A percentile compares a stretch with the other conserved stretches of the same genome.
phyloP scores from a whole-genome alignment of 1,284 basidiomycete genomes.

The Boletus smithii region DNA sequence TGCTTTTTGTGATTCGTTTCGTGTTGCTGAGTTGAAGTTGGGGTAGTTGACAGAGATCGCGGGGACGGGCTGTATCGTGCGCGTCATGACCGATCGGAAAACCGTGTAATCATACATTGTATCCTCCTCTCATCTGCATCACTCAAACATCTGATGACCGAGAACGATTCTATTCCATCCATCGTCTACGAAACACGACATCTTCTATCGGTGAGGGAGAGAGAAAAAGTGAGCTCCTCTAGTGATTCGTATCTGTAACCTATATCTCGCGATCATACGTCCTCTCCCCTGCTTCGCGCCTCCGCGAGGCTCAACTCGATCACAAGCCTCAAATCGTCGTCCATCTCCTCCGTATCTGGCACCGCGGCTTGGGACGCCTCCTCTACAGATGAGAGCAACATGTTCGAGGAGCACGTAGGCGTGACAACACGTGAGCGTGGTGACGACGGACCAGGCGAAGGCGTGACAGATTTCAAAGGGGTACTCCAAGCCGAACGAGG shows the following conservation, averaged over 20 bases:
- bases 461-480: conserved; percentile 18
- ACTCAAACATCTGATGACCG: too few relatives aligned
- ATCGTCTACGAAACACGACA: too few relatives aligned
- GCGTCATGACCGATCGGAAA: conserved; percentile 94
- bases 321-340: conserved; percentile 52
- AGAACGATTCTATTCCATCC: too few relatives aligned
- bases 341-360: conserved; percentile 34
- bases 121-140: too few relatives aligned
- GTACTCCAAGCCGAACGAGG: conserved; percentile 30
- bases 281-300: conserved; percentile 42
- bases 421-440: conserved; percentile 13
- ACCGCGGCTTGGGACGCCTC: neutral
- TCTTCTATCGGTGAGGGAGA: too few relatives aligned
- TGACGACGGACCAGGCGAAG: conserved; percentile 15
- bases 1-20: too few relatives aligned
- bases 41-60: conserved; percentile 88
- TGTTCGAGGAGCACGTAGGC: conserved; percentile 9
- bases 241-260: neutral
- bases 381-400: conserved; percentile 15
- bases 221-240: conserved; percentile 1
- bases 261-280: conserved; percentile 12
- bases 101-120: too few relatives aligned
- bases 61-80: conserved; percentile 94
- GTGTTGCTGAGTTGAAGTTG: too few relatives aligned
- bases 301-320: conserved; percentile 58